Conservation (phyloP, 805 yeast genomes). For the Candida cerambycidarum region DNA sequence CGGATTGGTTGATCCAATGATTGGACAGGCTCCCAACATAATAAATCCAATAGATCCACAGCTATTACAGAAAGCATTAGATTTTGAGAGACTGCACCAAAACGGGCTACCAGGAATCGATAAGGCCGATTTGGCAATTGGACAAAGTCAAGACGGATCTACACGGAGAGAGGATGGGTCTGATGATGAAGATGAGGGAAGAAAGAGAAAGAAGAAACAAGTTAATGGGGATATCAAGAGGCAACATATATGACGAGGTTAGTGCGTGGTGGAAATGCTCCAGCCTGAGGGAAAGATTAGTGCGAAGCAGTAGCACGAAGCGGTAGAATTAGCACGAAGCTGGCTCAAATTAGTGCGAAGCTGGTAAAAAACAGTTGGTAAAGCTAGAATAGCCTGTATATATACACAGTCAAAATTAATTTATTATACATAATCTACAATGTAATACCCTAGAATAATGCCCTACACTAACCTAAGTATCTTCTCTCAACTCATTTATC, state of each 20-base stretch:
- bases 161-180: constrained; percentile 42
- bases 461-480: too few relatives aligned
- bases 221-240: constrained; percentile 36
- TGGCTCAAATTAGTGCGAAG: too few relatives aligned
- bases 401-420: too few relatives aligned
- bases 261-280: too few relatives aligned
- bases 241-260: constrained; percentile 25
- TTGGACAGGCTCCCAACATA: constrained; percentile 42
- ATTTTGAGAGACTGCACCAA: constrained; percentile 63
- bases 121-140: constrained; percentile 62
- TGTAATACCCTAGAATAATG: too few relatives aligned
- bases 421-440: too few relatives aligned
- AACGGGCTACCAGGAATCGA: constrained; percentile 80
- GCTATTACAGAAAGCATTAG: constrained; percentile 49
- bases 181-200: constrained; percentile 39
- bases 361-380: too few relatives aligned
- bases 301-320: too few relatives aligned
- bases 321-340: too few relatives aligned
- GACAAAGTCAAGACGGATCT: constrained; percentile 40
- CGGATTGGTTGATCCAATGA: constrained; percentile 37
- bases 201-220: constrained; percentile 40
- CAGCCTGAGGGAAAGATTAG: too few relatives aligned
- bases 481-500: constrained; percentile 20
- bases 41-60: constrained; percentile 51
- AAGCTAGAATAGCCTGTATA: too few relatives aligned